Evolutionary conservation across 2,329 filamentous ascomycete species (phyloP).

Genomic region (Didymella sp.): DNA sequence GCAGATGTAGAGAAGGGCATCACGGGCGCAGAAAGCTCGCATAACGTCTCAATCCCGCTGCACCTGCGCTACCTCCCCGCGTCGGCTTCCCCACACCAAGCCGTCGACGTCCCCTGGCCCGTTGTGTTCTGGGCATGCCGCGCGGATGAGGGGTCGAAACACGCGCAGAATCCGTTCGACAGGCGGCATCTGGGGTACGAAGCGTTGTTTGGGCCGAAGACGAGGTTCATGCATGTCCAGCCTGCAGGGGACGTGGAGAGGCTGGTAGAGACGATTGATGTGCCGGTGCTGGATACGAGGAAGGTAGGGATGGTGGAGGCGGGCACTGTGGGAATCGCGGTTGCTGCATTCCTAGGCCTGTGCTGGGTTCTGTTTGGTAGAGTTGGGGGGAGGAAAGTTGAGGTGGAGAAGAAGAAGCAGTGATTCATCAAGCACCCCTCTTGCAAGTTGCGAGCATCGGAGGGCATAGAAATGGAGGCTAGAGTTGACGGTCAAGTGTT

Average conservation of each 20-base stretch:
- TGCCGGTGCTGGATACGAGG: conserved; percentile 16
- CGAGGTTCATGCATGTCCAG: conserved; percentile 78
- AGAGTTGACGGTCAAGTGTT: not conserved
- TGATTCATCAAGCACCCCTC: not conserved
- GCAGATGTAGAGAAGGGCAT: not conserved
- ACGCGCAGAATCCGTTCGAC: conserved; percentile 85
- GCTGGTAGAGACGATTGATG: conserved; percentile 12
- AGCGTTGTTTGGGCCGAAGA: conserved; percentile 74
- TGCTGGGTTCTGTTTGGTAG: conserved; percentile 51
- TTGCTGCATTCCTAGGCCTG: conserved; percentile 55
- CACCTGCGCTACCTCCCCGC: conserved; percentile 80
- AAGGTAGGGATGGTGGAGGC: conserved; percentile 48
- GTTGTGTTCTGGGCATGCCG: conserved; percentile 90
- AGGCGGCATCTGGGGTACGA: conserved; percentile 86
- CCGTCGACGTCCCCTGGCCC: conserved; percentile 75
- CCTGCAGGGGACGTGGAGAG: conserved; percentile 29
- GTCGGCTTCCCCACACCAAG: conserved; percentile 40
- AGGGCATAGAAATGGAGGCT: not conserved
- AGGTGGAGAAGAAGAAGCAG: conserved; percentile 34
- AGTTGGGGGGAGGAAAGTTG: conserved; percentile 10
- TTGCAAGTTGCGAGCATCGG: not conserved
- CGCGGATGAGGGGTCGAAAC: conserved; percentile 67
- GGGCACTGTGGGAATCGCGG: conserved; percentile 53
- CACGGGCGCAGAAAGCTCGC: conserved; percentile 41
- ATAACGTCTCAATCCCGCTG: conserved; percentile 76